Evolutionary conservation across 441 rosid genomes (phyloP), one percentile per base, ranked within the genome.

Genomic region (Raphanus hybrid): DNA sequence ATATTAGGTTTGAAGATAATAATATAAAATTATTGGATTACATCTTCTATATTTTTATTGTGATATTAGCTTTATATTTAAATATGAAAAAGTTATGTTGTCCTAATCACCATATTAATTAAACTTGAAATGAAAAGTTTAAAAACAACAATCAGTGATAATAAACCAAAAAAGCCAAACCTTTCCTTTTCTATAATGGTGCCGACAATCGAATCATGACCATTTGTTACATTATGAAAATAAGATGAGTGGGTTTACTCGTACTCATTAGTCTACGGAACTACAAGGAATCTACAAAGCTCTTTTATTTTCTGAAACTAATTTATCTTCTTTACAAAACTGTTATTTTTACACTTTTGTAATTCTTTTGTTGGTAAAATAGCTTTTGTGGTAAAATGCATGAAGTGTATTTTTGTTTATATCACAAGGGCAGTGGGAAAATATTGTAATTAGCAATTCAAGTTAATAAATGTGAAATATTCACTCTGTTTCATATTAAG

Each of bases 171-270:
- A 71, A 77, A 37, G 65, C 37, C 67, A 73, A 73, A 73, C 65
- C 74, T 67, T 67, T 39, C 59, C 60, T 78, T 78, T 78, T 29
- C 8, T 1, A 11, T 48, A 62, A 50, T 61, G 78, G 57, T 78
- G 77, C 81, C 81, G 78, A 78, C 81, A 78, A 78, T 23, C 59
- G 70, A 78, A 73, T 78, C 70, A 73, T 73, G 18, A 73, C 81
- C 70, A 67, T 68, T 68, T 54, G 62, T 73, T 62, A 73, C 57
- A 78, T 68, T 43, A 62, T 73, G 77, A 62, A 16, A 37, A 26
- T 72, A 60, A 73, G 6, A 27, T 78, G 78, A 73, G 78, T 78
- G 78, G 66, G 74, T 67, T 67, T 58, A 48, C 61, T 73, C 74
- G 77, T 78, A 72, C 81, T 76, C 76, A 66, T 66, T 66, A 45